Evolutionary conservation across 768 basidiomycete genomes (phyloP), one percentile per base, ranked within the genome.

Genomic region (Psilocybe cyanescens): DNA sequence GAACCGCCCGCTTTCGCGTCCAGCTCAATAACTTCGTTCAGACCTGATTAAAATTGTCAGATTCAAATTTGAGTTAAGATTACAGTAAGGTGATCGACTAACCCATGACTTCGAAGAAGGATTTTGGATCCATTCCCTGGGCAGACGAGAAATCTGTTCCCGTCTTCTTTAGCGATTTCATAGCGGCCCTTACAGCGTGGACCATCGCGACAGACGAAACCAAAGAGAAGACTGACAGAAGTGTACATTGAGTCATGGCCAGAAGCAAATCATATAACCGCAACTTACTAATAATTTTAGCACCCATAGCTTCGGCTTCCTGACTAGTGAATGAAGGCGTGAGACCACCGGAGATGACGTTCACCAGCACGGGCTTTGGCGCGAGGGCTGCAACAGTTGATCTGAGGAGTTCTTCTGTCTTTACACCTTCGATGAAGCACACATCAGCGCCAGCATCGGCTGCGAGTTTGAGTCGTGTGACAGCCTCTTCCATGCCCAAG

Each of bases 91-190:
- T 35, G 17, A 35, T 16, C 24, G 47, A 70, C 82, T 50, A 68
- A 87, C 88, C 89, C 88, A 91, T 88, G 55, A 90, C 86, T 68
- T 88, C 83, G 72, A 92, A 91, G 80, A 91, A 91, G 47, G 83
- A 80, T 69, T 87, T 88, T 7, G 90, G 90, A 65, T 90, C 88
- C 90, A 91, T 90, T 19, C 90, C 86, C 64, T 79, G 76, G 12
- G 81, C 78, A 17, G 79, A 75, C 17, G 71, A 59, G 69, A 87
- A 90, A 70, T 92, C 90, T 4, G 90, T 91, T 7, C 90, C 90
- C 2, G 89, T 91, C 76, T 89, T 89, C 76, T 88, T 90, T 47
- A 92, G 74, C 0, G 86, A 85, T 16, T 81, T 81, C 87, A 91
- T 90, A 6, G 90, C 90, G n/a, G 85, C 84, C 51, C 90, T 87